A percentile compares a stretch with the other conserved stretches of the same genome.
Evolutionary conservation across 768 basidiomycete species (phyloP).

Genomic region (Phlebiopsis gigantea): DNA sequence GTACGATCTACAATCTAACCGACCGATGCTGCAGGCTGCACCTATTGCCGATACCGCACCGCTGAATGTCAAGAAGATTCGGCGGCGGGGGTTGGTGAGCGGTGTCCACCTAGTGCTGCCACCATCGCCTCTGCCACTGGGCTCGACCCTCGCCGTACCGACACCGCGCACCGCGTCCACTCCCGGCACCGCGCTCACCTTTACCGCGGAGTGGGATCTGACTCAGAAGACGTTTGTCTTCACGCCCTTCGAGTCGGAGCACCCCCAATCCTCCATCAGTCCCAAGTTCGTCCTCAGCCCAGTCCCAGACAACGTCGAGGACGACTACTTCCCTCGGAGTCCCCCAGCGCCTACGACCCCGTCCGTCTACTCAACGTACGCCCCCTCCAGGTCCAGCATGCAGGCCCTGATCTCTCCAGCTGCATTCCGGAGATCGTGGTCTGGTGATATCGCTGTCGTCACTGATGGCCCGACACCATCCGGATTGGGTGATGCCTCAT

Average conservation of each 20-base stretch:
- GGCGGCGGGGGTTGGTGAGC: constrained; percentile 21
- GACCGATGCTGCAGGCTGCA: background rate
- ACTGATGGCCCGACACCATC: background rate
- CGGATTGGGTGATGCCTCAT: background rate
- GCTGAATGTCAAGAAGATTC: constrained; percentile 23
- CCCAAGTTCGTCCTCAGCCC: constrained; percentile 13
- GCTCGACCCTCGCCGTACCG: background rate
- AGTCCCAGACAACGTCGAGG: constrained; percentile 21
- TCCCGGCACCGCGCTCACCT: constrained; percentile 23
- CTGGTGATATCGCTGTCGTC: background rate
- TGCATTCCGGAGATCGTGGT: background rate
- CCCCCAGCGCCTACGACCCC: background rate
- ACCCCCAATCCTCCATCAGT: constrained; percentile 7
- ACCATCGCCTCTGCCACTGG: constrained; percentile 17
- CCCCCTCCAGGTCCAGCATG: background rate
- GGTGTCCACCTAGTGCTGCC: constrained; percentile 23
- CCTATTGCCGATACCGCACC: constrained; percentile 12
- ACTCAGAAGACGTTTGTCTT: constrained; percentile 22
- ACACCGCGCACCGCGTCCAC: background rate
- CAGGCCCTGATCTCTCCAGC: background rate
- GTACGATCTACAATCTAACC: background rate
- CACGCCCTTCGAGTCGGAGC: constrained; percentile 19
- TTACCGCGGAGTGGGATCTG: constrained; percentile 27
- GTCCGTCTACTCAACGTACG: background rate
- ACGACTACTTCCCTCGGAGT: constrained; percentile 9